These are phyloP conservation scores for Penicillium salamii DNA, from an alignment of 495 filamentous ascomycete species.

Conservation along the genomic window DNA sequence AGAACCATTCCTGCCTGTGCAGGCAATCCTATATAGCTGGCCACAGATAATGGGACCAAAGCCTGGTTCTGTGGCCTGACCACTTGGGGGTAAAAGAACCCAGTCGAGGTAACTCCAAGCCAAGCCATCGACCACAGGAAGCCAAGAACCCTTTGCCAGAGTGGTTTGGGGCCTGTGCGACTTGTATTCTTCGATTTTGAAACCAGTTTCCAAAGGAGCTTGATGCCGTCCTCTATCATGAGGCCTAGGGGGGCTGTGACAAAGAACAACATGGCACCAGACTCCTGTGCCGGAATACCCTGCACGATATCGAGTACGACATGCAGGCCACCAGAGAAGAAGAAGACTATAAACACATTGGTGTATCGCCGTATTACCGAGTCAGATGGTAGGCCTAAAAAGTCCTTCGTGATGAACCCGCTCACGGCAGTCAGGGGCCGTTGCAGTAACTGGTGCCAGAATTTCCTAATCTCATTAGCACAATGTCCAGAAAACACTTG, in stretches of 20 bases:
- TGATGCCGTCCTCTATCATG: constrained; percentile 27
- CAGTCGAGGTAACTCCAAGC: constrained; percentile 19
- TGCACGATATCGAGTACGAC: constrained; percentile 26
- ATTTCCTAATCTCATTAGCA: constrained; percentile 24
- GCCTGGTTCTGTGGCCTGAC: constrained; percentile 15
- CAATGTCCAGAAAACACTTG: not conserved
- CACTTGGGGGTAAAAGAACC: constrained; percentile 22
- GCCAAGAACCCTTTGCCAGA: constrained; percentile 13
- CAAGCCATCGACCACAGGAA: constrained; percentile 16
- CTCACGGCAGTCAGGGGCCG: constrained; percentile 26
- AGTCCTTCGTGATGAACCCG: constrained; percentile 19
- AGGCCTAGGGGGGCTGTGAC: constrained; percentile 26
- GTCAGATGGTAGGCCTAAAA: constrained; percentile 18
- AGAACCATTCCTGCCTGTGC: constrained; percentile 1
- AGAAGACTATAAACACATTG: constrained; percentile 30
- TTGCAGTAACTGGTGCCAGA: constrained; percentile 42
- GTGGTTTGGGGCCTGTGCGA: not conserved
- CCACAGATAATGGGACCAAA: constrained; percentile 18
- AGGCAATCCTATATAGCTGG: constrained; percentile 6
- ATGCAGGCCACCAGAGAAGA: constrained; percentile 32
- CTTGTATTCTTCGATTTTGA: not conserved
- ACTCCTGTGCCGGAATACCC: constrained; percentile 20
- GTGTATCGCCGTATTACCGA: constrained; percentile 26
- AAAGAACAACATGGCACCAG: constrained; percentile 33
- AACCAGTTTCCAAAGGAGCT: constrained; percentile 9